These are phyloP conservation scores for Kickxella alabastrina DNA, from an alignment of 192 early-diverging fungal genomes.

Conservation along the genomic window DNA sequence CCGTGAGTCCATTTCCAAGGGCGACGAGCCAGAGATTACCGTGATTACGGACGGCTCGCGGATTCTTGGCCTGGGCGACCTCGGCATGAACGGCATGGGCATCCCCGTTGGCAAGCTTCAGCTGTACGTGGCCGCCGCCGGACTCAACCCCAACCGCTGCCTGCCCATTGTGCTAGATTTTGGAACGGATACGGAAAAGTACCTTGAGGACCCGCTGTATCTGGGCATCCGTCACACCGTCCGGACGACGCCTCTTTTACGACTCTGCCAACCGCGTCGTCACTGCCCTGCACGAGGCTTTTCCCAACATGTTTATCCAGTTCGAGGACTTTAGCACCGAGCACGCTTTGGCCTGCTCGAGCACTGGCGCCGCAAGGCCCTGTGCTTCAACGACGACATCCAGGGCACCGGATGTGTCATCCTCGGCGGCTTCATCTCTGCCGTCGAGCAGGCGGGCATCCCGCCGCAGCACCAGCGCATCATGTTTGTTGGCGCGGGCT, in stretches of 20 bases:
- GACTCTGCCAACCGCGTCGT: slow-evolving; percentile 75
- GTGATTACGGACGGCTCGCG: slow-evolving; percentile 93
- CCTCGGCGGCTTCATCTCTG: slow-evolving; percentile 88
- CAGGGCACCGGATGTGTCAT: slow-evolving; percentile 81
- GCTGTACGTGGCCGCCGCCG: slow-evolving; percentile 79
- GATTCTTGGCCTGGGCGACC: slow-evolving; percentile 89
- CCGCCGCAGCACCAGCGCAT: slow-evolving; percentile 74
- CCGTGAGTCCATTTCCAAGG: slow-evolving; percentile 58
- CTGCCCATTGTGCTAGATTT: slow-evolving; percentile 89
- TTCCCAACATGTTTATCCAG: slow-evolving; percentile 84
- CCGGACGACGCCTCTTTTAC: slow-evolving; percentile 69
- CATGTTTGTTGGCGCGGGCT: slow-evolving; percentile 92
- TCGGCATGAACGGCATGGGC: slow-evolving; percentile 91
- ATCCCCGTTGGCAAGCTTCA: slow-evolving; percentile 94
- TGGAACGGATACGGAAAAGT: slow-evolving; percentile 81
- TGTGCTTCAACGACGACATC: slow-evolving; percentile 88
- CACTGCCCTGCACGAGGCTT: slow-evolving; percentile 60
- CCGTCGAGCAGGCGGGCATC: slow-evolving; percentile 64
- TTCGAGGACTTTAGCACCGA: slow-evolving; percentile 96
- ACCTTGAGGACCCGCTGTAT: slow-evolving; percentile 83
- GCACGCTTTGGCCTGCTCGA: slow-evolving; percentile 85
- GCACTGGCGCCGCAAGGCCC: slow-evolving; percentile 68
- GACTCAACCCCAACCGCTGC: slow-evolving; percentile 77
- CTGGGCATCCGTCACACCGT: slow-evolving; percentile 69
- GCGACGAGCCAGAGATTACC: slow-evolving; percentile 70